Percentiles rank a stretch among this genome's conserved stretches.
Evolutionary conservation across 208 protist genomes (phyloP).

Genomic region (Leptomonas pyrrhocoris): DNA sequence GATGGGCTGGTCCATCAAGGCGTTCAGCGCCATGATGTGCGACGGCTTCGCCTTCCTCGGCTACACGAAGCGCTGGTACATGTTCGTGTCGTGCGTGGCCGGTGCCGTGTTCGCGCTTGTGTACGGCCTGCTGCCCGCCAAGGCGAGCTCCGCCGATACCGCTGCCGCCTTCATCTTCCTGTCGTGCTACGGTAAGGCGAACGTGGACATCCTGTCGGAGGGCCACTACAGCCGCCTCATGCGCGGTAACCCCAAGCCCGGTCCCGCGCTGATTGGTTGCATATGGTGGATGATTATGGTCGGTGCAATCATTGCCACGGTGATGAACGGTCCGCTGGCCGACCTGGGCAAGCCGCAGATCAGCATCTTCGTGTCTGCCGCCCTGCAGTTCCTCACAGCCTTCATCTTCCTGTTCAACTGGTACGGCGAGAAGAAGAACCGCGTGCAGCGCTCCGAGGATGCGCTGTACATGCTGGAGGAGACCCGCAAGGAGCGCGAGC

Average conservation of each 20-base stretch:
- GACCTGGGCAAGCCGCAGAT: conserved; percentile 54
- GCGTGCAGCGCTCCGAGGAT: conserved; percentile 52
- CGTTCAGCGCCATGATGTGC: conserved; percentile 62
- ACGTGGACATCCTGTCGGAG: conserved; percentile 80
- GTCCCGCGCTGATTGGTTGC: conserved; percentile 66
- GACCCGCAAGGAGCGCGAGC: conserved; percentile 35
- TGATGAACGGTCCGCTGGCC: conserved; percentile 4
- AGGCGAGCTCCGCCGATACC: conserved; percentile 31
- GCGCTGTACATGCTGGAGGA: conserved; percentile 33
- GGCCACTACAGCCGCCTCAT: conserved; percentile 81
- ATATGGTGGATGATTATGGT: conserved; percentile 68
- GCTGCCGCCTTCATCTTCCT: conserved; percentile 64
- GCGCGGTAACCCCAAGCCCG: conserved; percentile 39
- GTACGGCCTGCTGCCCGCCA: conserved; percentile 55
- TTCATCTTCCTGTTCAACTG: conserved; percentile 68
- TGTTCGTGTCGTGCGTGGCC: conserved; percentile 51
- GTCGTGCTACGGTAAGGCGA: conserved; percentile 53
- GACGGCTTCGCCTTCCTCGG: conserved; percentile 68
- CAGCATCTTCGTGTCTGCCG: conserved; percentile 54
- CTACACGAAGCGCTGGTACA: conserved; percentile 84
- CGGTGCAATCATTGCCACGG: conserved; percentile 42
- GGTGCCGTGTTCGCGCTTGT: conserved; percentile 51
- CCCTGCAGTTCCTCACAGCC: conserved; percentile 50
- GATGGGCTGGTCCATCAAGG: conserved; percentile 72
- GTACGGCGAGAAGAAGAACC: conserved; percentile 65